A percentile compares a stretch with the other conserved stretches of the same genome.
Evolutionary conservation across 129 eudicot genomes (phyloP).

Genomic region (Calendula officinalis): DNA sequence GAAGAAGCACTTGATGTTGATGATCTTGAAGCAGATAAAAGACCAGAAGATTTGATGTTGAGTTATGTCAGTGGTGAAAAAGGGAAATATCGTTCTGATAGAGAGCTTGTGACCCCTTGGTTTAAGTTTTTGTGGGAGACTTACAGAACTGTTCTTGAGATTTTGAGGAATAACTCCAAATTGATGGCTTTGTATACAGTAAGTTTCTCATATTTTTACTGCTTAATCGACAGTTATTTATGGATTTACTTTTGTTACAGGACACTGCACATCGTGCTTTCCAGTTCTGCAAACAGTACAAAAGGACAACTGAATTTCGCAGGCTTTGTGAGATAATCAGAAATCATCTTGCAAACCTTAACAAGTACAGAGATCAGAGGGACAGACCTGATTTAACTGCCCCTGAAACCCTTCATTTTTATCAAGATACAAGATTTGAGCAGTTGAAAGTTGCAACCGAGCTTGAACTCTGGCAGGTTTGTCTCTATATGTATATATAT

Average conservation of each 20-base stretch:
- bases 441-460: slow-evolving; percentile 83
- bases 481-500: no score
- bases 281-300: slow-evolving; percentile 79
- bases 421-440: slow-evolving; percentile 83
- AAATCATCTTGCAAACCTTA: slow-evolving; percentile 76
- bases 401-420: slow-evolving; percentile 71
- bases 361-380: slow-evolving; percentile 71
- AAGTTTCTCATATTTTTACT: neutral
- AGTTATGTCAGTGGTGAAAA: slow-evolving; percentile 81
- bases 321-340: slow-evolving; percentile 79
- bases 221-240: neutral
- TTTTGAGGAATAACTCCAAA: slow-evolving; percentile 64
- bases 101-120: slow-evolving; percentile 82
- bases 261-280: slow-evolving; percentile 80
- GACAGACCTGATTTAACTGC: slow-evolving; percentile 76
- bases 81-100: slow-evolving; percentile 78
- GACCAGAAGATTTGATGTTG: slow-evolving; percentile 83
- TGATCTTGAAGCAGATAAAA: slow-evolving; percentile 76
- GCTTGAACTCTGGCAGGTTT: slow-evolving; percentile 86
- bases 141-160: slow-evolving; percentile 66
- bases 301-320: slow-evolving; percentile 69
- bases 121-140: slow-evolving; percentile 86
- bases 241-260: slow-evolving; percentile 20
- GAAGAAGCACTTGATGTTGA: slow-evolving; percentile 80
- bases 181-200: slow-evolving; percentile 64